phyloP scores from a whole-genome alignment of 2,329 filamentous ascomycete species.

The Aureobasidium uvarum region DNA sequence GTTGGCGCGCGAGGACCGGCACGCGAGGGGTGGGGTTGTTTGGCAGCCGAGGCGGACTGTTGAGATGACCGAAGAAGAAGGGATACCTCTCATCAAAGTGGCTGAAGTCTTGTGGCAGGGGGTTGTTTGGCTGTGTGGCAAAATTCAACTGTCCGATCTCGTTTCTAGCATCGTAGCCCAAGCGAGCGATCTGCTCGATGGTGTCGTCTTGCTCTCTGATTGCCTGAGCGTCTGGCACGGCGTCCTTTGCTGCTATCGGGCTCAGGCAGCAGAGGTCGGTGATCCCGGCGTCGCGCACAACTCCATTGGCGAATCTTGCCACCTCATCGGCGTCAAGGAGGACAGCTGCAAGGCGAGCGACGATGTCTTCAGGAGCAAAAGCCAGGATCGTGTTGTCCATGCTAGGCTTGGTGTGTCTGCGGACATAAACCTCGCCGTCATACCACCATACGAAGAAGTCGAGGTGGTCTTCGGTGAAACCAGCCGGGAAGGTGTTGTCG shows the following conservation, averaged over 20 bases:
- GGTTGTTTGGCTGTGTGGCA: neutral
- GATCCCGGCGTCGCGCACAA: neutral
- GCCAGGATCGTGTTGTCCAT: neutral
- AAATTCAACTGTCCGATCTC: neutral
- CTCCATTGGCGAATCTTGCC: neutral
- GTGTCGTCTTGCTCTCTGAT: neutral
- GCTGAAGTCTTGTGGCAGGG: neutral
- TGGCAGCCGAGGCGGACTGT: neutral
- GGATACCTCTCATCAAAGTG: neutral
- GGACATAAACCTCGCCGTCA: neutral
- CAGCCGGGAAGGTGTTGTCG: neutral
- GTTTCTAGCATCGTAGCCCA: neutral
- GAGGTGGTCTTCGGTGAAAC: neutral
- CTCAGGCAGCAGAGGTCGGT: neutral
- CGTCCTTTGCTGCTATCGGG: neutral
- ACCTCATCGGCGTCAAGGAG: neutral
- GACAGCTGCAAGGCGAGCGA: neutral
- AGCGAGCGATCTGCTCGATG: neutral
- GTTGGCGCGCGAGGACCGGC: neutral
- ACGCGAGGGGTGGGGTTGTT: neutral
- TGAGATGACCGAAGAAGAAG: neutral
- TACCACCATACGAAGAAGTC: neutral
- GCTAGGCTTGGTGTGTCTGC: neutral
- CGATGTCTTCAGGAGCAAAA: neutral
- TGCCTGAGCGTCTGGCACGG: neutral